Evolutionary conservation across 78 protist species (phyloP), one percentile per base, ranked within the genome.

Genomic region (Chrysochromulina tobinii): DNA sequence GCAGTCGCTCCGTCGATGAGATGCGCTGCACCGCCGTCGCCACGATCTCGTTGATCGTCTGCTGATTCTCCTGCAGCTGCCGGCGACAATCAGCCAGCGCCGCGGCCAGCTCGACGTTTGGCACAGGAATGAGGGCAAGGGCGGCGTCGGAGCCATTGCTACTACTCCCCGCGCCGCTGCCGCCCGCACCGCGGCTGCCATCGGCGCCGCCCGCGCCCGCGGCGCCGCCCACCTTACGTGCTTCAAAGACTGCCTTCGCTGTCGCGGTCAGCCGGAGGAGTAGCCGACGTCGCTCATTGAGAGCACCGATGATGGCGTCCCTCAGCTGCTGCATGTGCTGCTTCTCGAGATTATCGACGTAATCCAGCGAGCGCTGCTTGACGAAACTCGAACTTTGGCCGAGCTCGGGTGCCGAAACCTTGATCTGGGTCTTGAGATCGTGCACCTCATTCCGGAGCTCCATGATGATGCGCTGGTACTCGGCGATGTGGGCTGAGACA

Each of bases 391-490:
- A 1, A 18, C 55, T 14, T 0, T 25, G 12, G 81, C 55, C 57
- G n/a, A 1, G 15, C 20, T 7, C 54, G 58, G 81, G 12, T 2
- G 81, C 51, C 50, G 9, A 2, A 2, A 3, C 55, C 50, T 11
- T 25, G 81, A 7, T 14, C 48, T 3, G 48, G 53, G 64, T 17
- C 90, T 94, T 94, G 20, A 95, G 92, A 11, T 59, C 79, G 3
- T 3, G 21, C 51, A 92, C 93, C 69, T 95, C 95, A 27, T 17
- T 27, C 48, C 95, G 73, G 66, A 95, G 92, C 68, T 93, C 94
- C 21, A 21, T 72, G 75, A 96, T 94, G 75, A 95, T 95, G 50
- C 54, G 68, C 68, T 50, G 58, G 95, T 93, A 96, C 75, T 96
- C 86, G 27, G 90, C 54, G 57, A 95, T 79, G 86, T 96, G 96